Evolutionary conservation across 2,329 filamentous ascomycete species (phyloP), one percentile per base, ranked within the genome.

Genomic region (Penicillium verrucosum): DNA sequence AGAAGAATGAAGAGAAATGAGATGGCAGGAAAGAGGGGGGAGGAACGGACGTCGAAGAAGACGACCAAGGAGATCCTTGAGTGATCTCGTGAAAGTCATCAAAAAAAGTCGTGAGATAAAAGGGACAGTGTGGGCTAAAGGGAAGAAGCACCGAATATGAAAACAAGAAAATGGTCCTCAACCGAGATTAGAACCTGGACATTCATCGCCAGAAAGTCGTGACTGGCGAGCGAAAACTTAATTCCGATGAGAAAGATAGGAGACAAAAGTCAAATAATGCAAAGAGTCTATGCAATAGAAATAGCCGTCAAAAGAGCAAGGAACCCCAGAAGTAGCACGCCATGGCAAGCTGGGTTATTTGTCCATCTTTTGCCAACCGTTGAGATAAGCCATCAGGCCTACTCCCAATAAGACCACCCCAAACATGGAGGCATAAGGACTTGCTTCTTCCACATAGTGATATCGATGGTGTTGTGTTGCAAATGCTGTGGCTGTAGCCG

Each of bases 321-420:
- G 37, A 57, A 56, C 54, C 59, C 60, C 58, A 60, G 32, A 61
- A 59, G 18, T 55, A 60, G 55, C 52, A 59, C 59, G 47, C 23
- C 30, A 53, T 36, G 34, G 52, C 44, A 59, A 48, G 41, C 42
- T 37, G 36, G 29, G 46, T 67, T 70, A 81, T 70, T 75, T 76
- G 58, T 82, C 80, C 53, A 77, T 72, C 66, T 80, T 81, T 67
- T 91, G 88, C 89, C 89, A 93, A 50, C 88, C 88, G 68, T 94
- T 94, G 65, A 94, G 81, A 74, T 92, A 92, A 41, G 89, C 89
- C 90, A 94, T 94, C 62, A 94, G 73, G 14, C 90, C 89, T 77
- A 94, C 88, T 32, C 90, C 90, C 59, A 94, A 78, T 54, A 94
- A 74, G 27, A 94, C 89, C 32, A 94, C 90, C 11, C 90, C 88